Base-by-base conservation (phyloP, 2,329 filamentous ascomycete genomes). In the Scedosporium apiospermum region DNA sequence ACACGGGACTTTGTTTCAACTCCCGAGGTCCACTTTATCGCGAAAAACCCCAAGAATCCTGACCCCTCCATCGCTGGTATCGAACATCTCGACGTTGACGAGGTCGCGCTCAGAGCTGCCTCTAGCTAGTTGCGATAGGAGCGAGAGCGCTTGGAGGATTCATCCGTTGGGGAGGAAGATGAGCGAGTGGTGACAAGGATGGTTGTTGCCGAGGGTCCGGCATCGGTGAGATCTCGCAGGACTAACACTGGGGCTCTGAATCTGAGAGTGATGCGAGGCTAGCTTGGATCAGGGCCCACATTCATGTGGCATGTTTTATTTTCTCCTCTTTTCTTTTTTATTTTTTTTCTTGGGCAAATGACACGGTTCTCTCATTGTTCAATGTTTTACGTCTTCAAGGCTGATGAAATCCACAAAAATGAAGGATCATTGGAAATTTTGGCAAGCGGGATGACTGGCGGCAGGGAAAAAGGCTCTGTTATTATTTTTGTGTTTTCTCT, bases 21-120 rank as follows among this genome's bases (percentile, higher is more conserved):
- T 16, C 60, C 51, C 16, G 38, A 58, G 60, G 51, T 62, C 23
- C 27, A 44, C 53, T 62, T 57, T 38, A 53, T 62, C 21, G 34
- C 51, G 7, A 27, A 53, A 21, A 53, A 58, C 38, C 46, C 18
- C 18, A 57, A 27, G 60, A 42, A 62, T 38, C 12, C 14, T 14
- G 34, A 57, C 1, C 26, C 51, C 49, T 34, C 42, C 21, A 53
- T 42, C 34, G 49, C 55, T 14, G 38, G 30, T 7, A 53, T 62
- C 16, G 60, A 62, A 21, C 41, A 57, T 12, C 41, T 62, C 38
- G 49, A 55, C 53, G 60, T 62, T n/a, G 60, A 62, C 60, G 59
- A 61, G 59, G 26, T 51, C 26, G 59, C 59, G 27, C 42, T 30
- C 10, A 61, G 30, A 27, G 42, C 59, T 34, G 23, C 26, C 18